A percentile compares a stretch with the other conserved stretches of the same genome.
These are phyloP conservation scores for Mycocentrospora acerina DNA, from an alignment of 2,329 filamentous ascomycete species.

Conservation along the genomic window DNA sequence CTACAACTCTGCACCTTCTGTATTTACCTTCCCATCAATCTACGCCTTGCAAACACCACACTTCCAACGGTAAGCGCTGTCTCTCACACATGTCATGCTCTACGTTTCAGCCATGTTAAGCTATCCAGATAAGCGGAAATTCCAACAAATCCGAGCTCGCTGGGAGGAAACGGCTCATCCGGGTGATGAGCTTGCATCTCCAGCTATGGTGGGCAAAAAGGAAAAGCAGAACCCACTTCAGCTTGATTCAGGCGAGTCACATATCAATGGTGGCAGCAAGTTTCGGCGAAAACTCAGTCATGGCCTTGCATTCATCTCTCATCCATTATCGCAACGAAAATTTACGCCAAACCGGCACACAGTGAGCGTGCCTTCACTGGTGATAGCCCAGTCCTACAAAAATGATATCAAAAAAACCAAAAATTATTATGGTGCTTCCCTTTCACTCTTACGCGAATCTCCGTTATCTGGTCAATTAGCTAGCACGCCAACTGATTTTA, in stretches of 20 bases:
- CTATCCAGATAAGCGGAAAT: slow-evolving; percentile 34
- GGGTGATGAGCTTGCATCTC: slow-evolving; percentile 4
- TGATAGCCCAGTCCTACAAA: slow-evolving; percentile 9
- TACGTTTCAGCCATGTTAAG: slow-evolving; percentile 36
- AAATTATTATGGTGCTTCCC: slow-evolving; percentile 6
- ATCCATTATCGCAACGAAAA: slow-evolving; percentile 34
- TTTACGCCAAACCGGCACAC: slow-evolving; percentile 16
- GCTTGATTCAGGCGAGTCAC: slow-evolving; percentile 6
- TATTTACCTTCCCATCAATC: slow-evolving; percentile 11
- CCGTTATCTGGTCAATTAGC: slow-evolving; percentile 1
- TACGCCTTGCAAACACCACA: slow-evolving; percentile 9
- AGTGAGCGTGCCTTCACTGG: slow-evolving; percentile 9
- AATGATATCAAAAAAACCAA: slow-evolving; percentile 5
- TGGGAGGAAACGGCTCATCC: slow-evolving; percentile 31
- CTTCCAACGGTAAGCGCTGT: slow-evolving; percentile 16
- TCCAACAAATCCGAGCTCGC: slow-evolving; percentile 34
- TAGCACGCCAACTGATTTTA: background rate
- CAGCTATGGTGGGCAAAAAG: slow-evolving; percentile 31
- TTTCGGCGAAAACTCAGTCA: slow-evolving; percentile 38
- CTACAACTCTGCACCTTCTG: slow-evolving; percentile 14
- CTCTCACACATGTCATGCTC: slow-evolving; percentile 4
- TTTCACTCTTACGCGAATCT: slow-evolving; percentile 11
- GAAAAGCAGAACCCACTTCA: slow-evolving; percentile 20
- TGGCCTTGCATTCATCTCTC: slow-evolving; percentile 35
- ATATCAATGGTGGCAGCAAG: slow-evolving; percentile 19